A percentile compares a stretch with the other conserved stretches of the same genome.
These are phyloP conservation scores for Secale cereale DNA, from an alignment of 176 grass and related monocot genomes.

Conservation along the genomic window DNA sequence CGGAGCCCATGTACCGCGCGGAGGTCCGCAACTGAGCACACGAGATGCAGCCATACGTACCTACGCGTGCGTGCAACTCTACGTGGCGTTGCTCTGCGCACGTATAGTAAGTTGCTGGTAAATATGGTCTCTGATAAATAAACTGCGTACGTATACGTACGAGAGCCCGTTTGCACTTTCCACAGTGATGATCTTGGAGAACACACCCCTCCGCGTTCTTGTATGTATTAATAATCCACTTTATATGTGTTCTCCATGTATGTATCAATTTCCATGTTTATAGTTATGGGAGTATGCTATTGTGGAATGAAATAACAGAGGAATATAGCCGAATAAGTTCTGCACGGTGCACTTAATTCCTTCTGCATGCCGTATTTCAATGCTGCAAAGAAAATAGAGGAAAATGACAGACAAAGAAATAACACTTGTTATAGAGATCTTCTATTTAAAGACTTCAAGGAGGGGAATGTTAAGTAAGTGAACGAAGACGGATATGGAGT, in stretches of 20 bases:
- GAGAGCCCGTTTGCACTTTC: too few relatives aligned
- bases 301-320: background rate
- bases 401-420: too few relatives aligned
- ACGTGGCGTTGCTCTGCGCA: background rate
- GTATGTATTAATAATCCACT: background rate
- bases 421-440: too few relatives aligned
- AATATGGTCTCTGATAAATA: background rate
- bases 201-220: background rate
- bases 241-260: background rate
- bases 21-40: background rate
- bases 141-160: background rate
- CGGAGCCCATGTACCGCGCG: conserved; percentile 57
- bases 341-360: background rate
- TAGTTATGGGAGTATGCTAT: background rate
- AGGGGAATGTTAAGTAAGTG: too few relatives aligned
- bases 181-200: background rate
- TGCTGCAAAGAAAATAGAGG: too few relatives aligned
- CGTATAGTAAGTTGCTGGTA: background rate
- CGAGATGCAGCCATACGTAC: background rate
- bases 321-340: background rate
- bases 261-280: background rate
- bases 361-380: background rate
- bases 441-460: too few relatives aligned
- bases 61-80: too few relatives aligned
- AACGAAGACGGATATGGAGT: too few relatives aligned